Base-by-base conservation (phyloP, 1,284 basidiomycete species). In the Coniferiporia weirii region DNA sequence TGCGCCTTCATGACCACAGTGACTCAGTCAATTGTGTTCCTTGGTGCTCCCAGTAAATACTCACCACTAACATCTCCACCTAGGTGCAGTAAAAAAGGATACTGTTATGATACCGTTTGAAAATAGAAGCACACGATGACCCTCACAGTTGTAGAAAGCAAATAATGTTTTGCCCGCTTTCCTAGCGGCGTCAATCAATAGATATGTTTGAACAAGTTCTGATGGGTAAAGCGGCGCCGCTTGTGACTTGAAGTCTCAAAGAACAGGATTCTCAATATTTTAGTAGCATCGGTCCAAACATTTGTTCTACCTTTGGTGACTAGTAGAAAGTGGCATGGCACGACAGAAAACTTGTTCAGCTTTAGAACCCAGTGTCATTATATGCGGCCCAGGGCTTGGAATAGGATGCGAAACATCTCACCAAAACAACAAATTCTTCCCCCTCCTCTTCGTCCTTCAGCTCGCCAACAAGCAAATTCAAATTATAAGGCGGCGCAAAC, bases 341-440 rank as follows among this genome's bases (percentile, higher is more conserved):
- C 79, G 8, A 95, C 81, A n/a, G 90, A 85, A 70, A 82, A 95
- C 69, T 92, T 93, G 73, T 93, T 93, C 65, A 93, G 72, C 91
- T 93, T 10, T 40, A 19, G 19, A n/a, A 5, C 22, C 61, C n/a
- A 46, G 15, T 8, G 38, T 60, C 51, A 47, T 45, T 22, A 50
- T 45, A 50, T 44, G 50, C 40, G 22, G 27, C 35, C 12, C 3
- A 9, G 32, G 12, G 35, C 36, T 53, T 19, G 54, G 44, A 13
- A 63, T 38, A 50, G 54, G 32, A 10, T 15, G 38, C 12, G 36
- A 10, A 10, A 40, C 15, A 45, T 76, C 86, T 70, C 66, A 93
- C 93, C 75, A 95, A 70, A 34, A 90, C 77, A 51, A 83, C 83
- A 74, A 93, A 91, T 59, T 85, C 80, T 46, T 79, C 77, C 38